Conservation (phyloP, 768 basidiomycete species). For the Dendrothele bispora region DNA sequence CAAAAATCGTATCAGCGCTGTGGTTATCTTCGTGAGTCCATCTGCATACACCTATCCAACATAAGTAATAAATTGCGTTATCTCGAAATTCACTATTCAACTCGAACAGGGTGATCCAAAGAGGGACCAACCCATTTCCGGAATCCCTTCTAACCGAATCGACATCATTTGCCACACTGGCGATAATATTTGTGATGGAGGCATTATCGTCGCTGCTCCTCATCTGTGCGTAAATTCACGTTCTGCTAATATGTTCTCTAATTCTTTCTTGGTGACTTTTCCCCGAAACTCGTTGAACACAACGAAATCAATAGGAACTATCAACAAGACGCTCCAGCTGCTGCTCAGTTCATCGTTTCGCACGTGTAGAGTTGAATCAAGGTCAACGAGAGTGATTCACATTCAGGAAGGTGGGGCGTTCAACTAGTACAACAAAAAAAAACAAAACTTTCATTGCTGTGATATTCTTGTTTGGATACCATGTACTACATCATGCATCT, state of each 20-base stretch:
- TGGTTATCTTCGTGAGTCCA: constrained; percentile 28
- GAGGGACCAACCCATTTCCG: constrained; percentile 26
- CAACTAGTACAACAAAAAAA: no score
- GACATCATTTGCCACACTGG: constrained; percentile 30
- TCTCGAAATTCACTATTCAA: neutral
- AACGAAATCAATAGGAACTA: neutral
- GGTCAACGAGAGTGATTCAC: no score
- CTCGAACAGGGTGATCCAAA: constrained; percentile 32
- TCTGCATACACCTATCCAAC: neutral
- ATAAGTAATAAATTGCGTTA: neutral
- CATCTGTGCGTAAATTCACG: constrained; percentile 15
- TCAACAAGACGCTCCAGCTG: neutral
- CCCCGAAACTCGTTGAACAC: no score
- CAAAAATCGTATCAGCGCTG: constrained; percentile 25
- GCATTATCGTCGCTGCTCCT: constrained; percentile 19
- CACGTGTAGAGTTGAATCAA: no score
- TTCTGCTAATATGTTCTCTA: neutral
- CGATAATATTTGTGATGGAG: constrained; percentile 32
- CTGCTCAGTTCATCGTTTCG: constrained; percentile 3
- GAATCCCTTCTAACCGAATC: constrained; percentile 21
- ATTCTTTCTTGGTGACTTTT: neutral
- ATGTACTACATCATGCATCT: no score
- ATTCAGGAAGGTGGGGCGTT: no score
- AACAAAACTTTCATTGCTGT: no score
- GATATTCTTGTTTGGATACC: no score